Percentiles rank a stretch among this genome's conserved stretches.
Evolutionary conservation across 192 early-diverging fungal species (phyloP).

Genomic region (Phlyctochytrium arcticum): DNA sequence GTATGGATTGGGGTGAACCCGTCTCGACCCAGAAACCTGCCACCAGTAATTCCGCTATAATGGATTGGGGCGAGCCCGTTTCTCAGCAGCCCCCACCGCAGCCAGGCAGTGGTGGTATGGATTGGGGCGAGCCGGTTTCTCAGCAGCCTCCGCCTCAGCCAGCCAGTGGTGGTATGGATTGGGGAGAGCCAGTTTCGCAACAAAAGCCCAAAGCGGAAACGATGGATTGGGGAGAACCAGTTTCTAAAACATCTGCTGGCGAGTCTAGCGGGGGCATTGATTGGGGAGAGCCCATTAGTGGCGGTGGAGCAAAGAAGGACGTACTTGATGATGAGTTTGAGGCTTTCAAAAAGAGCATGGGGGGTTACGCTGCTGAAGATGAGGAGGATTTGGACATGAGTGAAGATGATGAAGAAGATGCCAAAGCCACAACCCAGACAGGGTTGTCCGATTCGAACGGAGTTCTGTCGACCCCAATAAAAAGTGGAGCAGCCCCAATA

Average conservation of each 20-base stretch:
- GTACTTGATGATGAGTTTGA: constrained; percentile 44
- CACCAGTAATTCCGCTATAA: background rate
- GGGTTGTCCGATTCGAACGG: background rate
- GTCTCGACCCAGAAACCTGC: constrained; percentile 17
- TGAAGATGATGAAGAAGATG: constrained; percentile 12
- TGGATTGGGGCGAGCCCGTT: constrained; percentile 40
- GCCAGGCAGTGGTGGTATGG: background rate
- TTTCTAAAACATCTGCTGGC: background rate
- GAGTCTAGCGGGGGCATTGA: constrained; percentile 26
- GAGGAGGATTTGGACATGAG: constrained; percentile 14
- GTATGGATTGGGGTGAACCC: constrained; percentile 38
- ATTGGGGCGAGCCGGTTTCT: constrained; percentile 25
- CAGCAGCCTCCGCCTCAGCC: background rate
- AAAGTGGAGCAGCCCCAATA: background rate
- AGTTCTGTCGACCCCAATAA: background rate
- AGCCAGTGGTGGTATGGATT: constrained; percentile 23
- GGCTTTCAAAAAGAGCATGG: constrained; percentile 40
- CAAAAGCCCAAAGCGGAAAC: constrained; percentile 3
- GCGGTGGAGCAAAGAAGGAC: background rate
- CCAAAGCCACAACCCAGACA: background rate
- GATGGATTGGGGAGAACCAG: constrained; percentile 45
- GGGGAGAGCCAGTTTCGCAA: constrained; percentile 38
- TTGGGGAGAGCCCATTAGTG: constrained; percentile 35
- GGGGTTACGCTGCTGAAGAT: constrained; percentile 17
- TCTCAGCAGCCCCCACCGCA: no score